These are phyloP conservation scores for Tanacetum coccineum DNA, from an alignment of 129 eudicot genomes.

Conservation along the genomic window DNA sequence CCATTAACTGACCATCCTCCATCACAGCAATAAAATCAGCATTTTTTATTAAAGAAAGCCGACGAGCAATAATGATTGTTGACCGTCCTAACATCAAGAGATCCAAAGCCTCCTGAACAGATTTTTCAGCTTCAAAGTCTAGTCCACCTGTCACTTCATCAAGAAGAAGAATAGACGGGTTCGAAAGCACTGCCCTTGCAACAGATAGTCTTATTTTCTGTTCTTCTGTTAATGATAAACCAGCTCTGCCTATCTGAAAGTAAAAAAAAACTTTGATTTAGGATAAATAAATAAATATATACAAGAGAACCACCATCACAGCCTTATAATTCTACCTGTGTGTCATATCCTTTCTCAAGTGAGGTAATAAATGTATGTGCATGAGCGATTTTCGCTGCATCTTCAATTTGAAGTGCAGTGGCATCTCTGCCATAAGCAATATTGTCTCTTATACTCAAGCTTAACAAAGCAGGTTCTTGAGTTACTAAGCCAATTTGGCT, in stretches of 20 bases:
- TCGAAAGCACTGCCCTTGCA: conserved; percentile 91
- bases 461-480: conserved; percentile 93
- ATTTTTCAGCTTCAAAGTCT: conserved; percentile 96
- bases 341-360: conserved; percentile 84
- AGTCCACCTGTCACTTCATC: conserved; percentile 99
- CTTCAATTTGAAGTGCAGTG: conserved; percentile 81
- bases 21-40: conserved; percentile 95
- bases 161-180: conserved; percentile 87
- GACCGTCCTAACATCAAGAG: conserved; percentile 92
- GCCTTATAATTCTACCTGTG: conserved; percentile 59
- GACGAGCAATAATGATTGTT: conserved; percentile 83
- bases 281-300: neutral
- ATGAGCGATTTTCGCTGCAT: conserved; percentile 93
- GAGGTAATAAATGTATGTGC: conserved; percentile 93
- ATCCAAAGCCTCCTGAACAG: conserved; percentile 97
- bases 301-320: neutral
- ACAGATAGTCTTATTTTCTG: conserved; percentile 87
- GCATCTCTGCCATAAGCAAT: conserved; percentile 91
- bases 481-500: conserved; percentile 95
- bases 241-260: conserved; percentile 83
- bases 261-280: neutral
- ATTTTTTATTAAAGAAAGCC: conserved; percentile 78
- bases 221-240: conserved; percentile 76
- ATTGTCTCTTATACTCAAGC: conserved; percentile 86
- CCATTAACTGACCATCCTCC: conserved; percentile 96